phyloP scores from a whole-genome alignment of 2,329 filamentous ascomycete genomes.

The Calonectria fujianensis region DNA sequence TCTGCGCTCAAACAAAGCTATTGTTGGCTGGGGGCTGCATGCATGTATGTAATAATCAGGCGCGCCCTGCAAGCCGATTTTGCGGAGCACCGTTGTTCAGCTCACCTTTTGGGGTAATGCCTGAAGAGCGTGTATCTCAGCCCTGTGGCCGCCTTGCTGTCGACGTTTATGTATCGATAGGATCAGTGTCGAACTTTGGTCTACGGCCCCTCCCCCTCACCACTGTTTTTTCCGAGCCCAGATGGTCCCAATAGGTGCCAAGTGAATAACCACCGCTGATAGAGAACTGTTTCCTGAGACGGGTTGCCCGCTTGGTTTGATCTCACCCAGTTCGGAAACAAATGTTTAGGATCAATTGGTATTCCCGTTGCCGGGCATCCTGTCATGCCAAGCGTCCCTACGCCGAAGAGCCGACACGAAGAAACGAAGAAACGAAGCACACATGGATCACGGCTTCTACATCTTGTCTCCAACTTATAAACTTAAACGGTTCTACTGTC shows the following conservation, averaged over 20 bases:
- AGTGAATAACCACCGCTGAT: background rate
- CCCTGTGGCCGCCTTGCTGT: background rate
- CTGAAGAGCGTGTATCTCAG: background rate
- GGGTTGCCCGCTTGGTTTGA: background rate
- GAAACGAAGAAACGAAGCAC: background rate
- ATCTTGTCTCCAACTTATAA: background rate
- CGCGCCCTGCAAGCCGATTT: slow-evolving; percentile 7
- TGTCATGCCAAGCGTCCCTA: background rate
- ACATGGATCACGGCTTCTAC: background rate
- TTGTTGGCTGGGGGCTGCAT: slow-evolving; percentile 11
- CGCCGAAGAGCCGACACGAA: background rate
- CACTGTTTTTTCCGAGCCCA: background rate
- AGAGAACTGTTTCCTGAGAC: background rate
- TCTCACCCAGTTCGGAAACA: background rate
- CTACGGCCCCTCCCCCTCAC: background rate
- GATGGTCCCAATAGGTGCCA: background rate
- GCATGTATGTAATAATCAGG: slow-evolving; percentile 17
- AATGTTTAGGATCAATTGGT: slow-evolving; percentile 1
- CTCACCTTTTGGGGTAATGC: slow-evolving; percentile 5
- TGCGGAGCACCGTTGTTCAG: slow-evolving; percentile 4
- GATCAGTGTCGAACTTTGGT: background rate
- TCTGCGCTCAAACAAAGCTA: background rate
- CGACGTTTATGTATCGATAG: too few relatives aligned
- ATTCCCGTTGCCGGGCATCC: slow-evolving; percentile 11
- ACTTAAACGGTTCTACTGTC: background rate